phyloP scores from a whole-genome alignment of 2,329 filamentous ascomycete species.

The Colletotrichum kahawae region DNA sequence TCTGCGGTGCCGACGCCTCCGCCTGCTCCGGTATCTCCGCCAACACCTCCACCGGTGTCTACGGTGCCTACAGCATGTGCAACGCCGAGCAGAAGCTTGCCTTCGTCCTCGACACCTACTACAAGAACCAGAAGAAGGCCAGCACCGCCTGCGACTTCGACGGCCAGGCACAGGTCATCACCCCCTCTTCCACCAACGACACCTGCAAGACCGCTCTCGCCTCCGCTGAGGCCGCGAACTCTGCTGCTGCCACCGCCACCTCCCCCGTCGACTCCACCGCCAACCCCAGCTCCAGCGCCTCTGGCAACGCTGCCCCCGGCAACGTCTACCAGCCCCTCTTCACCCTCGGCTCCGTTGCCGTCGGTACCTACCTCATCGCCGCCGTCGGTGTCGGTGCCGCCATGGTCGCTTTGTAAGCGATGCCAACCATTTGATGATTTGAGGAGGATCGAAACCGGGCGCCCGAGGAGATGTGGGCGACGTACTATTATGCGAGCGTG shows the following conservation, averaged over 20 bases:
- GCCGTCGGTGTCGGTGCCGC: conserved; percentile 56
- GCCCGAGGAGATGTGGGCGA: neutral
- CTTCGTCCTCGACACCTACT: conserved; percentile 78
- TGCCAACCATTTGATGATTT: neutral
- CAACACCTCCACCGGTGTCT: conserved; percentile 71
- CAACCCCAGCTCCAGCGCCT: conserved; percentile 23
- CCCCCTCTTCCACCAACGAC: conserved; percentile 48
- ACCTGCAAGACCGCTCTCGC: conserved; percentile 64
- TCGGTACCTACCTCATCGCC: conserved; percentile 57
- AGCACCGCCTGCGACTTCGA: conserved; percentile 73
- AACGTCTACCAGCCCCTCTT: conserved; percentile 45
- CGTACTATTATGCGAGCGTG: conserved; percentile 9
- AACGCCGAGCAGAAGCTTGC: conserved; percentile 71
- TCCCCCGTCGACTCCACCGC: conserved; percentile 35
- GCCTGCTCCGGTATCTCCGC: conserved; percentile 72
- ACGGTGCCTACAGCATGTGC: conserved; percentile 83
- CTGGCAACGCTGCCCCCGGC: conserved; percentile 22
- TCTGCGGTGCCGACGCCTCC: conserved; percentile 65
- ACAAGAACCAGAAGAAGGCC: conserved; percentile 58
- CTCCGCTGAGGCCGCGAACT: conserved; percentile 65
- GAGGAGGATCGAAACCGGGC: neutral
- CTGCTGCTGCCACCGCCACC: conserved; percentile 51
- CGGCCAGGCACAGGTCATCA: conserved; percentile 65
- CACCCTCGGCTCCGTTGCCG: conserved; percentile 50
- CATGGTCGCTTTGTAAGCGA: conserved; percentile 57